Evolutionary conservation across 257 asterid genomes (phyloP).

Genomic region (Henckelia pumila): DNA sequence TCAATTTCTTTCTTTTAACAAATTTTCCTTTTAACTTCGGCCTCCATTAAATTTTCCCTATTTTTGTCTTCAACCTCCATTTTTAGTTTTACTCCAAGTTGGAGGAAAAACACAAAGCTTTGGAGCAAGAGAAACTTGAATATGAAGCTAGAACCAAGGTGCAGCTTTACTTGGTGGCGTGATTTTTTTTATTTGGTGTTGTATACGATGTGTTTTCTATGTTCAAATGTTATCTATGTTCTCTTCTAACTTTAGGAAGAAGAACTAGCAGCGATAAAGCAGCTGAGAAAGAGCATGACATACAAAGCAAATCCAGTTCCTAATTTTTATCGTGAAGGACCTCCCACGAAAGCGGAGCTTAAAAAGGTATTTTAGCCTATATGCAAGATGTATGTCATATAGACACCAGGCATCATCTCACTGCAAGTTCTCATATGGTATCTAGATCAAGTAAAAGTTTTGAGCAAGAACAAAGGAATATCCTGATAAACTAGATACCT

Average conservation of each 20-base stretch:
- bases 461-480: background rate
- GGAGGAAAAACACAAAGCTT: slow-evolving; percentile 81
- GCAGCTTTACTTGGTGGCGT: background rate
- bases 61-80: background rate
- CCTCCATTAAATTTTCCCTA: slow-evolving; percentile 1
- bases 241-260: slow-evolving; percentile 62
- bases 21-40: slow-evolving; percentile 1
- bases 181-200: background rate
- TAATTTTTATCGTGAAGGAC: slow-evolving; percentile 77
- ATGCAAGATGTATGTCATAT: background rate
- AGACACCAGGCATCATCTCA: background rate
- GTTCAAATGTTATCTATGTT: background rate
- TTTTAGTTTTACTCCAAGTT: slow-evolving; percentile 66
- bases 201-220: background rate
- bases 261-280: slow-evolving; percentile 65
- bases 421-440: background rate
- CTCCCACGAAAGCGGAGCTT: slow-evolving; percentile 79
- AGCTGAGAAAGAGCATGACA: slow-evolving; percentile 78
- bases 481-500: background rate
- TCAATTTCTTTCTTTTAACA: background rate
- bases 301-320: slow-evolving; percentile 93
- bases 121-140: slow-evolving; percentile 78
- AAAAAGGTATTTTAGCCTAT: slow-evolving; percentile 56
- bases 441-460: background rate
- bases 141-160: slow-evolving; percentile 74